Evolutionary conservation across 2,329 filamentous ascomycete species (phyloP).

Genomic region (Xylariaceae sp.): DNA sequence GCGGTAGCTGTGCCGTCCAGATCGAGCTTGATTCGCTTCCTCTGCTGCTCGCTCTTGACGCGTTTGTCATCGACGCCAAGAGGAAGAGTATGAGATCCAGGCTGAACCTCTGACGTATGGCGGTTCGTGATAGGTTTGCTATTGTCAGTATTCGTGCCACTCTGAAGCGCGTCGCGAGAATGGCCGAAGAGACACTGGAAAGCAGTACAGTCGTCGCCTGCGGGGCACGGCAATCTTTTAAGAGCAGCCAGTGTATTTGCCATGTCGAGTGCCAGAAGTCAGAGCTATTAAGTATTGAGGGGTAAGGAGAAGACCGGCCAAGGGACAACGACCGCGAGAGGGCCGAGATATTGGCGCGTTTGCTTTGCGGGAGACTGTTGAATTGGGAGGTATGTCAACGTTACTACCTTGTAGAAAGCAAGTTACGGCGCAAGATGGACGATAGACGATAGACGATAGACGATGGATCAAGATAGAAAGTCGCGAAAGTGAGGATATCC

Average conservation of each 20-base stretch:
- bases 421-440: too few species aligned
- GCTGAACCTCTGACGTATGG: background rate
- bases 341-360: background rate
- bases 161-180: slow-evolving; percentile 29
- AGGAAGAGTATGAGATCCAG: slow-evolving; percentile 4
- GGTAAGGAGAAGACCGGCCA: background rate
- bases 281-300: background rate
- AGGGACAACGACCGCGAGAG: background rate
- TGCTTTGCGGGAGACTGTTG: background rate
- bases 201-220: slow-evolving; percentile 42
- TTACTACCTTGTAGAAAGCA: background rate
- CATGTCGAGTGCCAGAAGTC: slow-evolving; percentile 18
- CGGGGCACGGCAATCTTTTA: slow-evolving; percentile 47
- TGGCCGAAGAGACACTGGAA: slow-evolving; percentile 49
- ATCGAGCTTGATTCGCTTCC: slow-evolving; percentile 27
- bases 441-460: background rate
- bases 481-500: background rate
- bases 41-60: slow-evolving; percentile 19
- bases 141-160: slow-evolving; percentile 15
- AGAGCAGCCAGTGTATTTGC: slow-evolving; percentile 32
- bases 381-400: slow-evolving; percentile 5
- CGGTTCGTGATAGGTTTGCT: slow-evolving; percentile 2
- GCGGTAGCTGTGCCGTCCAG: slow-evolving; percentile 5
- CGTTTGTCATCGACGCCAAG: slow-evolving; percentile 3
- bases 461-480: background rate